Percentiles rank a stretch among this genome's conserved stretches.
phyloP scores from a whole-genome alignment of 257 asterid species.

The Nicotiana obtusifolia region DNA sequence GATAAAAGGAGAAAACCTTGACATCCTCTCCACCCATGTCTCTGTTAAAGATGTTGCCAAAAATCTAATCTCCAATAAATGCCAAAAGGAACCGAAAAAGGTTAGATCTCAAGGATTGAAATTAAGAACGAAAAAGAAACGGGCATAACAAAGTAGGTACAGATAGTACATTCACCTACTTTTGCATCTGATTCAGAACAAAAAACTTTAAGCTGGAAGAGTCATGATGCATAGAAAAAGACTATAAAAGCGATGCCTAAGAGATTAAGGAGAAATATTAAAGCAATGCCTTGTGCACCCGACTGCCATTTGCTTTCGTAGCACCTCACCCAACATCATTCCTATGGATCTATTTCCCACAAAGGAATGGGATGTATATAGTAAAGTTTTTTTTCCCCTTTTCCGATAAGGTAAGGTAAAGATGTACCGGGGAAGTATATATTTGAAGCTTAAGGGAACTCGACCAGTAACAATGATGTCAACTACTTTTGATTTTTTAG shows the following conservation, averaged over 20 bases:
- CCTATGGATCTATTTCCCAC: background rate
- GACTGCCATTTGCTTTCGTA: background rate
- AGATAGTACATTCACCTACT: background rate
- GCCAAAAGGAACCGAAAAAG: background rate
- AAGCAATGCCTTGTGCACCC: background rate
- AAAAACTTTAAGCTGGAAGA: background rate
- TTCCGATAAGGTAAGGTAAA: background rate
- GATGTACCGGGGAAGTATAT: background rate
- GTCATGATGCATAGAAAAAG: background rate
- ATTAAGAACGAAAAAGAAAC: conserved; percentile 7
- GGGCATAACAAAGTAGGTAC: background rate
- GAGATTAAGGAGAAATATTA: background rate
- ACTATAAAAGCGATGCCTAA: background rate
- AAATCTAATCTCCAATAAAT: conserved; percentile 46
- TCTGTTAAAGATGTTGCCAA: conserved; percentile 37
- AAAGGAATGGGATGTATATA: background rate
- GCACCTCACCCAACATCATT: background rate
- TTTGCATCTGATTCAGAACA: background rate
- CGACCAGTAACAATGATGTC: background rate
- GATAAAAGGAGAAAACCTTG: conserved; percentile 45
- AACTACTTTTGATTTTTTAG: background rate
- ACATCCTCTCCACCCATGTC: conserved; percentile 80
- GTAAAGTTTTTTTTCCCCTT: background rate
- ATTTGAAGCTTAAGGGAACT: background rate
- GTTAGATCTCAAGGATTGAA: conserved; percentile 21